Evolutionary conservation across 1,284 basidiomycete species (phyloP), one percentile per base, ranked within the genome.

Genomic region (Apiotrichum laibachii): DNA sequence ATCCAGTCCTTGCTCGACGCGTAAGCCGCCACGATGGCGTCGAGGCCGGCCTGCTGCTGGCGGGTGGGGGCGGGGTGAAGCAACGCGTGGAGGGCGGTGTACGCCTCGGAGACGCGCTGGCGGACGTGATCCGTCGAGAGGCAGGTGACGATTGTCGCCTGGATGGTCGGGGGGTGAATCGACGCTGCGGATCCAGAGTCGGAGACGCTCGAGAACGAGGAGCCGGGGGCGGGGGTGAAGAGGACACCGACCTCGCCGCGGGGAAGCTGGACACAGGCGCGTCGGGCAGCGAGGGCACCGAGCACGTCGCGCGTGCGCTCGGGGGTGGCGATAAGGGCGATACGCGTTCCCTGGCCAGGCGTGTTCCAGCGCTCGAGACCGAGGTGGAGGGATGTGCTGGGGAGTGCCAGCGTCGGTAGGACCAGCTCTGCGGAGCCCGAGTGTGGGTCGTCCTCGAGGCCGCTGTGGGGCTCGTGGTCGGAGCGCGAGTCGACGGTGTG

Each of bases 341-440:
- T 53, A 4, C 63, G 57, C 44, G 58, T 59, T 1, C 63, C 63
- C 12, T 54, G 57, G 1, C 56, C 56, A 18, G 47, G 35, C 5
- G 56, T 51, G 18, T 55, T 39, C 66, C 64, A 72, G 15, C 63
- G 64, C 34, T 62, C 65, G 5, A 76, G 49, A 8, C 64, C 66
- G 31, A 74, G 62, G 47, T 76, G 72, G 21, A 76, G 62, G n/a
- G 66, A 69, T 33, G 69, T 67, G 31, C 50, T 63, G 1, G 73
- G 73, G n/a, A 76, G 57, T 39, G 61, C 57, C 4, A 76, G 59
- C 10, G 65, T 73, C 13, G 73, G 73, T 19, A 76, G 60, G 1
- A 76, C 72, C 19, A 76, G 61, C 34, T 73, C 72, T 12, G 66
- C 64, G 15, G 49, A 35, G 6, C 53, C 54, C 3, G n/a, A 15